phyloP scores from a whole-genome alignment of 1,284 basidiomycete species.

The Leucoagaricus sp. region DNA sequence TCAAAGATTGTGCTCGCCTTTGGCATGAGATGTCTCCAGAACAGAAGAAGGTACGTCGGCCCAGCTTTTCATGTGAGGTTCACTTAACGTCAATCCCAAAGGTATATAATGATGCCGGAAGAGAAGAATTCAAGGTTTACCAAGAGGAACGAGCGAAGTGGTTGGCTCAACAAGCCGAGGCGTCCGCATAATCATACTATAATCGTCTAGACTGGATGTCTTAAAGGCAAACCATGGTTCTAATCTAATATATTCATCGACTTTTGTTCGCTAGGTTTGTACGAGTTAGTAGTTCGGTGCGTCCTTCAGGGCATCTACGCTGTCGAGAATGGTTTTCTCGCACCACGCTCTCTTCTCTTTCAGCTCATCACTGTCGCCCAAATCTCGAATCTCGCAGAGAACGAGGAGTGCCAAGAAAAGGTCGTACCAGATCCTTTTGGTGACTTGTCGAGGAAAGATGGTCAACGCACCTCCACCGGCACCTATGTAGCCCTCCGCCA shows the following conservation, averaged over 20 bases:
- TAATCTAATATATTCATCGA: background rate
- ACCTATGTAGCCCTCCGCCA: slow-evolving; percentile 58
- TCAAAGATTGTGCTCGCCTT: background rate
- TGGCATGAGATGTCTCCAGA: slow-evolving; percentile 15
- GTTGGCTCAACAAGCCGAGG: background rate
- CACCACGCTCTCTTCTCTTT: slow-evolving; percentile 39
- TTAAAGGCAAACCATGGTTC: no score
- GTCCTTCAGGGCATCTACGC: slow-evolving; percentile 41
- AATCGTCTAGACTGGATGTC: background rate
- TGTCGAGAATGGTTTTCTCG: slow-evolving; percentile 34
- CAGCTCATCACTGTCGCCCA: slow-evolving; percentile 11
- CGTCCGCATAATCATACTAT: background rate
- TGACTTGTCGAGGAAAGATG: slow-evolving; percentile 58
- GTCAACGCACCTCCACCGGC: slow-evolving; percentile 46
- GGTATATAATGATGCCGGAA: slow-evolving; percentile 5
- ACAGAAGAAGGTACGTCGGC: slow-evolving; percentile 18
- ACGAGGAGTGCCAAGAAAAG: slow-evolving; percentile 59
- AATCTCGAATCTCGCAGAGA: slow-evolving; percentile 36
- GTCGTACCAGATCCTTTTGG: slow-evolving; percentile 76
- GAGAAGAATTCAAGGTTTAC: background rate
- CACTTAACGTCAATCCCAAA: background rate
- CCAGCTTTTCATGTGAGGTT: no score
- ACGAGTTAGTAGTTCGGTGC: slow-evolving; percentile 44
- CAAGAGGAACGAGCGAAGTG: background rate
- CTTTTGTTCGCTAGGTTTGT: background rate